phyloP scores from a whole-genome alignment of 208 protist genomes.

The Wallacemonas rigidus region DNA sequence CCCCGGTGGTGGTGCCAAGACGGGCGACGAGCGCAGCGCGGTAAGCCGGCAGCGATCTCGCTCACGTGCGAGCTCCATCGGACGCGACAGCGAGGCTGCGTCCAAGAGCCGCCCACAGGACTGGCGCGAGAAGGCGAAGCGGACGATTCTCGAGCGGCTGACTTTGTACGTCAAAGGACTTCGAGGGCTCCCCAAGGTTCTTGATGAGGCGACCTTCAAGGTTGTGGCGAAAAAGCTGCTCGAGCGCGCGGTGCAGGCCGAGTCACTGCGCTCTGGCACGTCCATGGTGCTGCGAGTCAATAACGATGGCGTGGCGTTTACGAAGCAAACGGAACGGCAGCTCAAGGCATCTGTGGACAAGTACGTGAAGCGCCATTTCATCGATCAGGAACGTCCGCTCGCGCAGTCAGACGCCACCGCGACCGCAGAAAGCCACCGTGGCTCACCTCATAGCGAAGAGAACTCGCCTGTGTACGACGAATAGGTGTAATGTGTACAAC shows the following conservation, averaged over 20 bases:
- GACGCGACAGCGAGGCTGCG: slow-evolving; percentile 3
- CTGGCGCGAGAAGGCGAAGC: slow-evolving; percentile 77
- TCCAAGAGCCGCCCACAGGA: slow-evolving; percentile 17
- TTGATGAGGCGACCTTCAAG: slow-evolving; percentile 57
- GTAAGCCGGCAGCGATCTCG: slow-evolving; percentile 12
- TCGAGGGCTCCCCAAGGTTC: slow-evolving; percentile 51
- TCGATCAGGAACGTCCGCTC: slow-evolving; percentile 6
- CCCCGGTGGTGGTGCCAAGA: background rate
- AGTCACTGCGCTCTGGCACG: slow-evolving; percentile 55
- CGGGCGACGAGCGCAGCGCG: background rate
- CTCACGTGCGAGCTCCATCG: slow-evolving; percentile 30
- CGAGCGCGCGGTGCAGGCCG: slow-evolving; percentile 63
- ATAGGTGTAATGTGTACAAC: slow-evolving; percentile 11
- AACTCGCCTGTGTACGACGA: slow-evolving; percentile 57
- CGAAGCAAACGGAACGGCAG: slow-evolving; percentile 48
- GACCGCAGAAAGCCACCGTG: slow-evolving; percentile 9
- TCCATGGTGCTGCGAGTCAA: slow-evolving; percentile 66
- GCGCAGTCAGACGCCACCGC: background rate
- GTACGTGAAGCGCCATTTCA: slow-evolving; percentile 72
- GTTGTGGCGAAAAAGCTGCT: slow-evolving; percentile 61
- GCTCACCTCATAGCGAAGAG: slow-evolving; percentile 4
- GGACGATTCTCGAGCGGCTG: slow-evolving; percentile 76
- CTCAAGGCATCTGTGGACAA: slow-evolving; percentile 79
- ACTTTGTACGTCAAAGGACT: slow-evolving; percentile 68
- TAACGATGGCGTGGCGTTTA: slow-evolving; percentile 43